Percentiles rank a stretch among this genome's conserved stretches.
Conservation (phyloP, 2,329 filamentous ascomycete genomes). For the Helotiales sp. region DNA sequence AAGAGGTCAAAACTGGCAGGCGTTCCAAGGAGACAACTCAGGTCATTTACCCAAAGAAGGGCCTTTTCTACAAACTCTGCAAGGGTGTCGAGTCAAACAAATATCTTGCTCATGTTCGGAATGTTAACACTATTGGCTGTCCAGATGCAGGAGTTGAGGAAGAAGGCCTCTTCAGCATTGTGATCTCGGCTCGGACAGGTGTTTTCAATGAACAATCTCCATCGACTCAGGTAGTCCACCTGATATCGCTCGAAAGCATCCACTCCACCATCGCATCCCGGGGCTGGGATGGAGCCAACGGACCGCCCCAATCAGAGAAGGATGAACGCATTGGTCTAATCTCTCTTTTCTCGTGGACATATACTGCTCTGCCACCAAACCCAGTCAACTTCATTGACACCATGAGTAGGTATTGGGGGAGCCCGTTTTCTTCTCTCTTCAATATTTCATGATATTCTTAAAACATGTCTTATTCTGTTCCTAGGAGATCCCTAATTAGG, state of each 20-base stretch:
- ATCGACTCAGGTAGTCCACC: constrained; percentile 43
- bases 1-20: background rate
- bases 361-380: constrained; percentile 44
- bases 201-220: constrained; percentile 40
- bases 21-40: background rate
- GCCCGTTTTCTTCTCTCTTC: too few species aligned
- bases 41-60: background rate
- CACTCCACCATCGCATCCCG: constrained; percentile 39
- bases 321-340: constrained; percentile 38
- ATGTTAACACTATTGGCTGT: constrained; percentile 48
- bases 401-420: too few species aligned
- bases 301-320: background rate
- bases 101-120: constrained; percentile 45
- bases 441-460: too few species aligned
- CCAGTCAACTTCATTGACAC: constrained; percentile 45
- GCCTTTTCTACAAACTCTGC: background rate
- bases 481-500: too few species aligned
- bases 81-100: background rate
- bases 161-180: constrained; percentile 43
- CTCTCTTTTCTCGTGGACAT: constrained; percentile 50
- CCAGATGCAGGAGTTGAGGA: constrained; percentile 45
- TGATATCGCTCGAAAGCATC: constrained; percentile 47
- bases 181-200: constrained; percentile 46
- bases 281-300: background rate
- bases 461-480: too few species aligned